phyloP scores from a whole-genome alignment of 441 rosid species.

The Omphalea diandra region DNA sequence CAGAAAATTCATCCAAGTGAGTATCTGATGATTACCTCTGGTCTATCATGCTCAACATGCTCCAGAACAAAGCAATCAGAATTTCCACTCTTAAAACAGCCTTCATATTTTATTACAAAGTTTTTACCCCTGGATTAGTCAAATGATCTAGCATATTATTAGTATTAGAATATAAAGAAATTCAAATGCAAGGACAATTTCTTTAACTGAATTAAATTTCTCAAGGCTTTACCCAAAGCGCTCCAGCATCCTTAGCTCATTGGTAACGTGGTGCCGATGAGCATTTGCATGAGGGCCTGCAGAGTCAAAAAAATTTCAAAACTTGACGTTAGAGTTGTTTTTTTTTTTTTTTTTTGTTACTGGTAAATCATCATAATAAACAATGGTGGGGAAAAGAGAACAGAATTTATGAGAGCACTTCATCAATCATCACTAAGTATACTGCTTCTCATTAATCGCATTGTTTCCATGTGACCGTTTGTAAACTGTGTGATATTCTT shows the following conservation, averaged over 20 bases:
- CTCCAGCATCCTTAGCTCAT: slow-evolving; percentile 82
- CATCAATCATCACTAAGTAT: not conserved
- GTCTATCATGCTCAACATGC: slow-evolving; percentile 92
- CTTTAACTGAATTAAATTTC: not conserved
- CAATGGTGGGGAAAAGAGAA: not conserved
- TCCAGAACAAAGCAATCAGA: slow-evolving; percentile 88
- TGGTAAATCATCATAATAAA: not conserved
- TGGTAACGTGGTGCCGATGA: slow-evolving; percentile 57
- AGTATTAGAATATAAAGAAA: not conserved
- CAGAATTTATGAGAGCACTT: not conserved
- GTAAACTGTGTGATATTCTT: slow-evolving; percentile 3
- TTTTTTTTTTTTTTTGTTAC: not conserved
- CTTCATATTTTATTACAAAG: slow-evolving; percentile 76
- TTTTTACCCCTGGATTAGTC: slow-evolving; percentile 69
- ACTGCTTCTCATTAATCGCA: not conserved
- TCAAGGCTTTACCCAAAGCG: slow-evolving; percentile 67
- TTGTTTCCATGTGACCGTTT: not conserved
- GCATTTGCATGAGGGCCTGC: slow-evolving; percentile 89
- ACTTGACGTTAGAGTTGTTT: slow-evolving; percentile 9
- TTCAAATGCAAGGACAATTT: not conserved
- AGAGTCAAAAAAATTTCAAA: slow-evolving; percentile 19
- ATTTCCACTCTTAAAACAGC: slow-evolving; percentile 66
- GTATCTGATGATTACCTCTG: slow-evolving; percentile 52
- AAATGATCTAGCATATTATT: slow-evolving; percentile 19
- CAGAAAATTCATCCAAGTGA: slow-evolving; percentile 3